A percentile compares a stretch with the other conserved stretches of the same genome.
These are phyloP conservation scores for Colletotrichum orbiculare DNA, from an alignment of 2,329 filamentous ascomycete species.

Conservation along the genomic window DNA sequence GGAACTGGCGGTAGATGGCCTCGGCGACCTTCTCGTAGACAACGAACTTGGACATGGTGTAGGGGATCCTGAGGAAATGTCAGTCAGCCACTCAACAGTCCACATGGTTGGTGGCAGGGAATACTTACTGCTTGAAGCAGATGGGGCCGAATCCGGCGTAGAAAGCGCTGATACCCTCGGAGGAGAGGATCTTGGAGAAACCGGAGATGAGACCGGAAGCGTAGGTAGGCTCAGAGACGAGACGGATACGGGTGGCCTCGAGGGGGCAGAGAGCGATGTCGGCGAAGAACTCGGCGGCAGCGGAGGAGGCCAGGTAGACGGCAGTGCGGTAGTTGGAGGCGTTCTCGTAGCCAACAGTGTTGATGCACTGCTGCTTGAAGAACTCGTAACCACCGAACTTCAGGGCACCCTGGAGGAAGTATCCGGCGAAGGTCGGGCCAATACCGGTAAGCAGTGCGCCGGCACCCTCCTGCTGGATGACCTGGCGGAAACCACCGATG, in stretches of 20 bases:
- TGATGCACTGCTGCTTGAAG: constrained; percentile 94
- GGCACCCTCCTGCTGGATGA: constrained; percentile 85
- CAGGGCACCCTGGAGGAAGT: constrained; percentile 94
- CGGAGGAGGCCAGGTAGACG: constrained; percentile 81
- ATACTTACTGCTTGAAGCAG: constrained; percentile 79
- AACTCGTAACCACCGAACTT: constrained; percentile 96
- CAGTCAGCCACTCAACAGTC: neutral
- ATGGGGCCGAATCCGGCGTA: constrained; percentile 93
- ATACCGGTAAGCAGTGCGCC: constrained; percentile 87
- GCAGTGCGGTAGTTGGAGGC: constrained; percentile 83
- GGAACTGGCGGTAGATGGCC: constrained; percentile 73
- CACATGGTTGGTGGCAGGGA: neutral
- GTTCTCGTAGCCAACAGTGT: constrained; percentile 80
- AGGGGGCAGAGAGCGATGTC: constrained; percentile 91
- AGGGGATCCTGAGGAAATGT: constrained; percentile 73
- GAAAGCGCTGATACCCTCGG: constrained; percentile 86
- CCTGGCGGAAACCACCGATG: constrained; percentile 87
- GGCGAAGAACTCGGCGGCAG: constrained; percentile 74
- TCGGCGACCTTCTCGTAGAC: constrained; percentile 91
- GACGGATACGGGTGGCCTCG: constrained; percentile 92
- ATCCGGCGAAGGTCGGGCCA: constrained; percentile 87
- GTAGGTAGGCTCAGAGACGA: constrained; percentile 88
- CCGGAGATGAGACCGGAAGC: constrained; percentile 82
- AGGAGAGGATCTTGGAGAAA: constrained; percentile 85
- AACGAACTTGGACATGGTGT: constrained; percentile 96